Evolutionary conservation across 805 yeast genomes (phyloP), one percentile per base, ranked within the genome.

Genomic region (Tetrapisispora phaffii): DNA sequence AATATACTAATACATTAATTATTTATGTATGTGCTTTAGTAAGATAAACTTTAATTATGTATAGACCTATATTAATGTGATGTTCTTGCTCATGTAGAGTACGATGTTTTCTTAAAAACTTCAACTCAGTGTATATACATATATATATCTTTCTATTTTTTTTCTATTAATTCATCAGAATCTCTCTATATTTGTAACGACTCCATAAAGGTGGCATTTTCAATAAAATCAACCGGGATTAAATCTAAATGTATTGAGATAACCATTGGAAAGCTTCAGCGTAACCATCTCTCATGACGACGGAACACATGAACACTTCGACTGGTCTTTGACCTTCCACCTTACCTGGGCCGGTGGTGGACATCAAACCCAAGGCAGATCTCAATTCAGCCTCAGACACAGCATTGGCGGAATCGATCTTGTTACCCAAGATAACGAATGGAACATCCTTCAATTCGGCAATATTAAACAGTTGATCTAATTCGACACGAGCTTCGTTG

Each of bases 231-330:
- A 36, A 36, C 26, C 21, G 12, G 31, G 20, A n/a, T 36, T 36
- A 36, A 13, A 36, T 16, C 63, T 76, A 90, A 58, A 90, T 90
- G 70, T 85, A 90, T 72, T 93, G 95, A 50, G 96, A 87, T 62
- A 93, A 79, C 97, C 97, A 93, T 76, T 87, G 85, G 78, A 93
- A 88, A 51, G 95, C 98, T 59, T 93, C 97, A 49, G 95, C 95
- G 68, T 93, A 93, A 59, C 98, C 99, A 68, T 86, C 89, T 77
- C 97, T 86, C 96, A 89, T 85, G 46, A 89, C 96, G 53, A 93
- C 95, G 23, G 96, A 87, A 69, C 96, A 90, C 97, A 93, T 93
- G 69, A 79, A 93, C 39, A 93, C 79, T 72, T 93, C 99, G 47
- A 90, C 80, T 42, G 99, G 97, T 73, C 98, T 83, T 52, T 76